Conservation (phyloP, 2,329 filamentous ascomycete genomes). For the Blastomyces percursus region DNA sequence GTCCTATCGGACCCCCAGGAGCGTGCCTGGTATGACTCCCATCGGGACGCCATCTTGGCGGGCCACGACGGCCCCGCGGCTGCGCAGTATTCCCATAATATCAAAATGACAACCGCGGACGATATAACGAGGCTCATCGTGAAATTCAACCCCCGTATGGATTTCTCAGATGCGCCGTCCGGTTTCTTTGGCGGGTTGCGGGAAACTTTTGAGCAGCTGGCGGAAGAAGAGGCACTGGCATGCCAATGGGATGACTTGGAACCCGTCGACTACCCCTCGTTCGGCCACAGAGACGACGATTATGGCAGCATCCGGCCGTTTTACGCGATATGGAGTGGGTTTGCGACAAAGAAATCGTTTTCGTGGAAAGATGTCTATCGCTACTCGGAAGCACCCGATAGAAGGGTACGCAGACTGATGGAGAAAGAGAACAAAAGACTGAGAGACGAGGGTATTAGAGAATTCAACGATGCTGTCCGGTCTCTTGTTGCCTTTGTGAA, state of each 20-base stretch:
- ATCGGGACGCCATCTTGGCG: slow-evolving; percentile 71
- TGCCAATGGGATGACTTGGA: slow-evolving; percentile 56
- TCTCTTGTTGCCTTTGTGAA: slow-evolving; percentile 78
- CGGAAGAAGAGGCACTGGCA: slow-evolving; percentile 66
- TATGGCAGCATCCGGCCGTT: slow-evolving; percentile 68
- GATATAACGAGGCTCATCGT: slow-evolving; percentile 70
- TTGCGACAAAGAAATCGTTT: slow-evolving; percentile 75
- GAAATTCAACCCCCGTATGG: slow-evolving; percentile 65
- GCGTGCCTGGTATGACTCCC: slow-evolving; percentile 94
- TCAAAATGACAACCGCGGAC: slow-evolving; percentile 65
- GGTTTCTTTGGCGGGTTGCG: slow-evolving; percentile 78
- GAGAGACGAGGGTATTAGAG: slow-evolving; percentile 68
- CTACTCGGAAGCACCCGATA: slow-evolving; percentile 75
- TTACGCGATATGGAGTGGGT: slow-evolving; percentile 69
- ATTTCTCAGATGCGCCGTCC: slow-evolving; percentile 65
- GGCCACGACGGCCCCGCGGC: slow-evolving; percentile 42
- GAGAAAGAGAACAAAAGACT: slow-evolving; percentile 88
- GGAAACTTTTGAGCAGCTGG: slow-evolving; percentile 68
- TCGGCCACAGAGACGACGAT: slow-evolving; percentile 63
- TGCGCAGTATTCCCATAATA: slow-evolving; percentile 53
- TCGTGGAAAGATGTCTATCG: slow-evolving; percentile 81
- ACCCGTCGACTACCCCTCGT: slow-evolving; percentile 61
- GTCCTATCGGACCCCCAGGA: slow-evolving; percentile 94
- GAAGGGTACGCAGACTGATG: slow-evolving; percentile 70
- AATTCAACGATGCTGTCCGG: slow-evolving; percentile 87